Conservation (phyloP, 306 rosid genomes). For the Citrullus amarus region DNA sequence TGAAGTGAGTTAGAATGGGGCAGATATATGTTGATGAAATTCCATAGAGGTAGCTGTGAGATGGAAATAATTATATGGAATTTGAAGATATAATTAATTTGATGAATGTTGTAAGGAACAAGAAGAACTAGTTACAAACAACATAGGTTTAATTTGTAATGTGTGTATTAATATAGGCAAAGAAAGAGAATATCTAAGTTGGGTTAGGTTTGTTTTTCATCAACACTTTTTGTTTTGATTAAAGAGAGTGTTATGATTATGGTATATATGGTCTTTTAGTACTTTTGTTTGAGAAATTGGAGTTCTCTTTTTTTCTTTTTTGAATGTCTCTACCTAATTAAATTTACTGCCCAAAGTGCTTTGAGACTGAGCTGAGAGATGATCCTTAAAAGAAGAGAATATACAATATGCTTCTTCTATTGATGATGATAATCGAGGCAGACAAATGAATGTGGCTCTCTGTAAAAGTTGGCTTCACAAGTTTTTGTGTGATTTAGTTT, state of each 20-base stretch:
- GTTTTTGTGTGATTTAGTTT: background rate
- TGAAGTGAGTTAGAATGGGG: background rate
- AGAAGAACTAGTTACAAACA: background rate
- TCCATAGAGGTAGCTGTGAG: background rate
- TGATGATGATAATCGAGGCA: background rate
- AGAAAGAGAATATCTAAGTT: background rate
- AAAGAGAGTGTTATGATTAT: background rate
- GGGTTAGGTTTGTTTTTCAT: background rate
- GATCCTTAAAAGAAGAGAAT: background rate
- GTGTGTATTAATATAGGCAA: background rate
- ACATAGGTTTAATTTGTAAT: background rate
- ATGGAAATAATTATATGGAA: background rate
- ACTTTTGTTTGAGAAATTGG: background rate
- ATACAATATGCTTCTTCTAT: background rate
- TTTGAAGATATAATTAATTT: background rate
- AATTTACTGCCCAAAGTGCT: background rate
- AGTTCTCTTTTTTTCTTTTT: background rate
- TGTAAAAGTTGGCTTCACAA: background rate
- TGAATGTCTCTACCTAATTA: background rate
- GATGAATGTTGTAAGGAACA: background rate
- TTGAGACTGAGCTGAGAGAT: background rate
- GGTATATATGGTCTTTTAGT: background rate
- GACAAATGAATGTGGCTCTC: background rate
- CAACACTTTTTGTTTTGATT: background rate
- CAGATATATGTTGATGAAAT: background rate